phyloP scores from a whole-genome alignment of 2,329 filamentous ascomycete species.

The Phyllosticta citrichinensis region DNA sequence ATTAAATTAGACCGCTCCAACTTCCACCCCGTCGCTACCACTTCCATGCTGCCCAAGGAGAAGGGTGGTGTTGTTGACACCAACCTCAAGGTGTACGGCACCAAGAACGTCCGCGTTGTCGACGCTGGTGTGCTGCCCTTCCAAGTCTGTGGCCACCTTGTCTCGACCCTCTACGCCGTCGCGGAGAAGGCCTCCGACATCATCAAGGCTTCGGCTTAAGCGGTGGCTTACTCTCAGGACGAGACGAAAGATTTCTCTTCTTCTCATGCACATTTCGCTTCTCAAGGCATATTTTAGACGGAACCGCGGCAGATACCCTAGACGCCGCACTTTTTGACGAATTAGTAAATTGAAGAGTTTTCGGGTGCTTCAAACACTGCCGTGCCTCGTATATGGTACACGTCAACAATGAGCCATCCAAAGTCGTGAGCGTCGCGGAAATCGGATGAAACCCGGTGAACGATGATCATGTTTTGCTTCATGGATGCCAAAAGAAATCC shows the following conservation, averaged over 20 bases:
- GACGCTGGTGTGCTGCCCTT: constrained; percentile 13
- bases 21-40: constrained; percentile 10
- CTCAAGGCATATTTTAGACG: neutral
- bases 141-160: constrained; percentile 8
- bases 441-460: neutral
- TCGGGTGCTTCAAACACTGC: neutral
- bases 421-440: neutral
- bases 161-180: constrained; percentile 10
- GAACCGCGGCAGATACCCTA: neutral
- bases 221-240: neutral
- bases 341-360: neutral
- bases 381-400: neutral
- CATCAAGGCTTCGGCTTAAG: constrained; percentile 17
- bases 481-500: neutral
- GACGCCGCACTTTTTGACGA: neutral
- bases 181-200: constrained; percentile 19
- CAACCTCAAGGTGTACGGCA: constrained; percentile 21
- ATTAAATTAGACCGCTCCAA: constrained; percentile 3
- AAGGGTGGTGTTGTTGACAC: constrained; percentile 22
- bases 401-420: no score
- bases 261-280: neutral
- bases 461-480: neutral
- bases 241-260: neutral
- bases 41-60: constrained; percentile 6
- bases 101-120: constrained; percentile 11